Evolutionary conservation across 2,329 filamentous ascomycete genomes (phyloP).

Genomic region (Botrytis cinerea): DNA sequence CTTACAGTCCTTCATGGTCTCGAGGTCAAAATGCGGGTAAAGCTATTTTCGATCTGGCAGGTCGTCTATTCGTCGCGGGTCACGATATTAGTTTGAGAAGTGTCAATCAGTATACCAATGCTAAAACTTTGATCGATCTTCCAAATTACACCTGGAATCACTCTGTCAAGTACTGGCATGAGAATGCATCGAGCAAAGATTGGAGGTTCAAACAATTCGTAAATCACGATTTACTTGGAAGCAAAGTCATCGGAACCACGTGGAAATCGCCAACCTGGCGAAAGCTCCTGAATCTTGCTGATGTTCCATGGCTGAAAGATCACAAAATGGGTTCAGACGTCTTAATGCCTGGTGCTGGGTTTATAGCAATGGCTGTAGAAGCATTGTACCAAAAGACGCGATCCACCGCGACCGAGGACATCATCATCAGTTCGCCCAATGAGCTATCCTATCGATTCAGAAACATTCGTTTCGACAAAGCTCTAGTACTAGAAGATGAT

Average conservation of each 20-base stretch:
- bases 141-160: constrained; percentile 59
- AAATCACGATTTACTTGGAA: constrained; percentile 54
- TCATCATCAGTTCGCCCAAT: not conserved
- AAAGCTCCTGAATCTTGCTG: constrained; percentile 39
- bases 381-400: constrained; percentile 27
- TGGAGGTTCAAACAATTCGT: constrained; percentile 49
- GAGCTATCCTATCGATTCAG: constrained; percentile 1
- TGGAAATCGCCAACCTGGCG: constrained; percentile 37
- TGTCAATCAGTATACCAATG: constrained; percentile 41
- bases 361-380: constrained; percentile 32
- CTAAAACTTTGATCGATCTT: constrained; percentile 44
- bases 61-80: constrained; percentile 23
- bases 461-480: constrained; percentile 21
- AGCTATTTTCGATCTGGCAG: constrained; percentile 23
- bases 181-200: constrained; percentile 50
- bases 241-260: constrained; percentile 27
- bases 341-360: constrained; percentile 47
- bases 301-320: constrained; percentile 55
- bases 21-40: constrained; percentile 14
- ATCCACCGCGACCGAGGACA: not conserved
- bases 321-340: constrained; percentile 52
- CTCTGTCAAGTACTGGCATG: constrained; percentile 54
- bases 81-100: constrained; percentile 9
- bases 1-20: constrained; percentile 23
- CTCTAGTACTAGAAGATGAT: constrained; percentile 22